These are phyloP conservation scores for Cardiospermum halicacabum DNA, from an alignment of 345 rosid genomes.

Conservation along the genomic window DNA sequence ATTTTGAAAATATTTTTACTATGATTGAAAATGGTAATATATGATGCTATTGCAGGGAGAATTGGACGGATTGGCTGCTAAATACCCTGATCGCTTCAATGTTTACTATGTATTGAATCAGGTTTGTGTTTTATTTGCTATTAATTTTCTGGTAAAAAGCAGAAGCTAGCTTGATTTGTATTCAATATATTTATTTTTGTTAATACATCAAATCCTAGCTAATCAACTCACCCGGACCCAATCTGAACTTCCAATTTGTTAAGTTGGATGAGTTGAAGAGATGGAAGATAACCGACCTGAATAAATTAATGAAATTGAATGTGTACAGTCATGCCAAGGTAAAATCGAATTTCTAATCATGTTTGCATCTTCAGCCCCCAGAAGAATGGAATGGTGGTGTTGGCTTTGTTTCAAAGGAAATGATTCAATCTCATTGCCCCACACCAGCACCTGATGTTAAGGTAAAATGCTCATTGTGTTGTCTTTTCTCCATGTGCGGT, in stretches of 20 bases:
- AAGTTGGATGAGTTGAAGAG: no score
- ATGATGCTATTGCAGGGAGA: conserved; percentile 55
- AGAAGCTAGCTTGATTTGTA: no score
- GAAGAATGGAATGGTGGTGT: conserved; percentile 86
- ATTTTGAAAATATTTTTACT: background rate
- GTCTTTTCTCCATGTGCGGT: background rate
- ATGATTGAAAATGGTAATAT: background rate
- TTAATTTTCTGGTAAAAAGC: no score
- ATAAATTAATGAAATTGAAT: background rate
- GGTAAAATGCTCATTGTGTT: conserved; percentile 31
- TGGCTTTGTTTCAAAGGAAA: conserved; percentile 89
- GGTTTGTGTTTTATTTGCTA: conserved; percentile 39
- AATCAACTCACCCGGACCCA: no score
- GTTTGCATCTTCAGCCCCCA: conserved; percentile 60
- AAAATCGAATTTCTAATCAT: background rate
- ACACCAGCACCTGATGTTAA: conserved; percentile 66
- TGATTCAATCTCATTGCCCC: conserved; percentile 77
- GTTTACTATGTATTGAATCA: conserved; percentile 86
- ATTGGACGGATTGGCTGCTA: conserved; percentile 64
- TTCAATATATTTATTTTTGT: no score
- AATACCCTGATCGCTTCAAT: conserved; percentile 61
- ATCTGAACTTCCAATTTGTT: no score
- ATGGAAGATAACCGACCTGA: no score
- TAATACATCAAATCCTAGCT: no score
- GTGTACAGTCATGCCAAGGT: background rate